Evolutionary conservation across 2,329 filamentous ascomycete species (phyloP).

Genomic region (Zymoseptoria tritici): DNA sequence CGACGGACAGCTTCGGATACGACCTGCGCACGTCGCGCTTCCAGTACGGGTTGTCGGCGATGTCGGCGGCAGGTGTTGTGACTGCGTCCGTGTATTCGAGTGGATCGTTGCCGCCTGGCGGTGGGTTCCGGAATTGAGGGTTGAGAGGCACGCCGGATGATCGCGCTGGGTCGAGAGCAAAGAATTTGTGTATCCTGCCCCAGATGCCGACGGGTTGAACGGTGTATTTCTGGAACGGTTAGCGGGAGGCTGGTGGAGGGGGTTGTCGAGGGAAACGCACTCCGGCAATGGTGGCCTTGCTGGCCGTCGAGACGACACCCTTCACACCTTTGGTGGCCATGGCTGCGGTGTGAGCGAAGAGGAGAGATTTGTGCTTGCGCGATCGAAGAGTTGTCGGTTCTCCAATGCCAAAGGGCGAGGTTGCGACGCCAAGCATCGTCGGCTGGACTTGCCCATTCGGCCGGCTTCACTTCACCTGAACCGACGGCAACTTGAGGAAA

Average conservation of each 20-base stretch:
- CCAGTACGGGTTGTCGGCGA: slow-evolving; percentile 93
- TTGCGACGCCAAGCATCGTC: neutral
- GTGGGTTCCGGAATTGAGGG: slow-evolving; percentile 80
- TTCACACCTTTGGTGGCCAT: slow-evolving; percentile 17
- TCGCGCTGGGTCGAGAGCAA: slow-evolving; percentile 78
- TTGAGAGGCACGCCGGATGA: slow-evolving; percentile 91
- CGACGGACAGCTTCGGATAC: slow-evolving; percentile 72
- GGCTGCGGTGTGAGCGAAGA: neutral
- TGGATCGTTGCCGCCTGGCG: slow-evolving; percentile 67
- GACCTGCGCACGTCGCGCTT: slow-evolving; percentile 79
- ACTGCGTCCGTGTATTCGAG: slow-evolving; percentile 71
- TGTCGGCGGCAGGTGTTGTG: slow-evolving; percentile 73
- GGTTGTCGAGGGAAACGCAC: slow-evolving; percentile 5
- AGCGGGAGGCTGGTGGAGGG: neutral
- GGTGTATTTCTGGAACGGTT: slow-evolving; percentile 73
- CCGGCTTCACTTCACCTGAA: neutral
- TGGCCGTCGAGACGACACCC: slow-evolving; percentile 12
- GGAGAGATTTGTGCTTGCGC: neutral
- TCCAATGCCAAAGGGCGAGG: neutral
- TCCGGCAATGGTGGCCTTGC: slow-evolving; percentile 12
- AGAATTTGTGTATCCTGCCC: slow-evolving; percentile 68
- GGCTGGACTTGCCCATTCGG: neutral
- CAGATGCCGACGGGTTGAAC: slow-evolving; percentile 84
- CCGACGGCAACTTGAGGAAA: neutral
- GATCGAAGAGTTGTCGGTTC: neutral